Base-by-base conservation (phyloP, 768 basidiomycete species). In the Pleurotus ostreatus region DNA sequence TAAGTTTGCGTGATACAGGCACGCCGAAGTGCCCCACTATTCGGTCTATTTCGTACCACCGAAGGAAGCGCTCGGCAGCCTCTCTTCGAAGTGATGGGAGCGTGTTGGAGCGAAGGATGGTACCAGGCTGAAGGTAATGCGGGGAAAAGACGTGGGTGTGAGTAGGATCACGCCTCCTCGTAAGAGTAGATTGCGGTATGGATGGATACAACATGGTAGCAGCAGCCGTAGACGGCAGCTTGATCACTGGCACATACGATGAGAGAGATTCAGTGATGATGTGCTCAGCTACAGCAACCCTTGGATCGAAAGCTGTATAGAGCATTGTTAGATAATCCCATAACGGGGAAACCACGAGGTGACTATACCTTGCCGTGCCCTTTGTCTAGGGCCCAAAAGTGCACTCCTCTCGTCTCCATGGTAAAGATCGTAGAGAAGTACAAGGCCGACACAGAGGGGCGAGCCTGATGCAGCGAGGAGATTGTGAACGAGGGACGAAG, bases 11-110 rank as follows among this genome's bases (percentile, higher is more conserved):
- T 7, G 51, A 41, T 39, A 12, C 13, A 16, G 51, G 53, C 43
- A 30, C 44, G 25, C 38, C 59, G 40, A 23, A 52, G 47, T 70
- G 70, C 57, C 76, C 74, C 5, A 81, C 79, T 9, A 78, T 79
- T 16, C 78, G 74, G 59, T 87, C 83, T 23, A 89, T 80, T 65
- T 88, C 88, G 30, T 85, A 74, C 88, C 88, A 89, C 26, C 80
- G 78, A 55, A 88, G 66, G 67, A 88, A 89, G 16, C 88, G 78
- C 56, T 88, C 85, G 0, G 82, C 76, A 0, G 86, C 86, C 66
- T 89, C 88, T 15, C 68, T 71, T 34, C 88, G 80, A 26, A 89
- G 72, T 1, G 74, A 64, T 1, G 76, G 72, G 9, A 88, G 73
- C 0, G 77, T 84, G 57, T 83, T 84, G 0, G 86, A n/a, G 5